Base-by-base conservation (phyloP, 192 early-diverging fungal genomes). In the Coemansia sp. region DNA sequence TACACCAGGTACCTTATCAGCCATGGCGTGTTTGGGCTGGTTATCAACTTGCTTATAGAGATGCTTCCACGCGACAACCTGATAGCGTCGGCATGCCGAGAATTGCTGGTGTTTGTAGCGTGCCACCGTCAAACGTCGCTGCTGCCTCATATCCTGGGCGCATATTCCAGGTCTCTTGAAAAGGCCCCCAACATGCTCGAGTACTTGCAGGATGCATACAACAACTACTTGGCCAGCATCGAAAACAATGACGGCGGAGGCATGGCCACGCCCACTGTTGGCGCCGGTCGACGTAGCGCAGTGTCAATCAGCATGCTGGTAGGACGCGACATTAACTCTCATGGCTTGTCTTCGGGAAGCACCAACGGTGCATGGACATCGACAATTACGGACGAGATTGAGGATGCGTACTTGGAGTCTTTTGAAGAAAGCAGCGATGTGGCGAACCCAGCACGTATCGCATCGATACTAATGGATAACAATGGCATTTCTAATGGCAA, bases 61-160 rank as follows among this genome's bases (percentile, higher is more conserved):
- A 86, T 85, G 2, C 71, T 85, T 31, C 82, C 84, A 46, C 80
- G 78, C 32, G 86, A 94, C 49, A 96, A 96, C 55, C 67, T 96
- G 23, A 56, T 93, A 14, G 90, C 93, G 51, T 94, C 93, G 6
- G 89, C 95, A 1, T 94, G 90, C 60, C 80, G 94, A 32, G 93
- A 95, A 51, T 72, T 97, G 38, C 88, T 97, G 58, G 88, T 88
- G 18, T 89, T 84, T 69, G 85, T 97, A 51, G 78, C 85, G 15
- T 80, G 66, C 42, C 80, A 87, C 51, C 83, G 87, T 57, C 75
- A 83, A 45, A 87, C 91, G 58, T 59, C 80, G 3, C 58, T 97
- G 44, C 71, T 95, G 17, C 59, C 80, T 16, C 85, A 94, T 62
- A 58, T 96, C 2, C 40, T 66, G n/a, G 60, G 63, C 6, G 68